Evolutionary conservation across 2,329 filamentous ascomycete species (phyloP).

Genomic region (Sporothrix sp.): DNA sequence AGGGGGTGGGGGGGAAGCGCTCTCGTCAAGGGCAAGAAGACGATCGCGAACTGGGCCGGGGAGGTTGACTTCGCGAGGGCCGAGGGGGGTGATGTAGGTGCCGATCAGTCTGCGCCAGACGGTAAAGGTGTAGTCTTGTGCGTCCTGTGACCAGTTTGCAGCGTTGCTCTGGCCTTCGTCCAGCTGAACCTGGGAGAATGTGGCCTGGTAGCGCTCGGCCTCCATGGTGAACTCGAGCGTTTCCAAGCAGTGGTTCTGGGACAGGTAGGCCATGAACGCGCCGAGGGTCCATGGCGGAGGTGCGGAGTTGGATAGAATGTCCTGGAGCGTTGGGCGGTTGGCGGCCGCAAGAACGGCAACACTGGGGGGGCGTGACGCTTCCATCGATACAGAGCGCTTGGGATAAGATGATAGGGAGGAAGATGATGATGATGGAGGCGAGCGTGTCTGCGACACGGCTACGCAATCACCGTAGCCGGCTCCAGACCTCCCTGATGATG

Average conservation of each 20-base stretch:
- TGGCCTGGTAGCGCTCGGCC: constrained; percentile 68
- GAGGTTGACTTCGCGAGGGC: constrained; percentile 82
- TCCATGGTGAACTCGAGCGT: constrained; percentile 96
- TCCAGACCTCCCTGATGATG: constrained; percentile 29
- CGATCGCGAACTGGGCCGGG: constrained; percentile 76
- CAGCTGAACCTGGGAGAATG: constrained; percentile 36
- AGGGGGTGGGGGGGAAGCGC: constrained; percentile 57
- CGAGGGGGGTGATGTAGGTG: constrained; percentile 80
- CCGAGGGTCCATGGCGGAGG: constrained; percentile 81
- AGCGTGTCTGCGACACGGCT: constrained; percentile 1
- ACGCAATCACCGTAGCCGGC: constrained; percentile 30
- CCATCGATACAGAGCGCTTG: constrained; percentile 29
- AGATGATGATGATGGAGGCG: constrained; percentile 3
- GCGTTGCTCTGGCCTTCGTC: constrained; percentile 27
- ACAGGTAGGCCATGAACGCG: constrained; percentile 93
- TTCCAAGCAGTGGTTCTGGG: constrained; percentile 93
- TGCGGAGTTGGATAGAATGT: constrained; percentile 80
- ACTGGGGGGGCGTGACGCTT: constrained; percentile 40
- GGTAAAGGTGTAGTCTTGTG: constrained; percentile 59
- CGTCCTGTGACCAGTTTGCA: constrained; percentile 29
- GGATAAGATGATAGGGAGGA: background rate
- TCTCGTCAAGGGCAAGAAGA: constrained; percentile 54
- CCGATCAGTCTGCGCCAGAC: constrained; percentile 83
- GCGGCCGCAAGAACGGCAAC: constrained; percentile 34
- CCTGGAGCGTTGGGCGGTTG: constrained; percentile 60